Percentiles rank a stretch among this genome's conserved stretches.
Conservation (phyloP, 2,329 filamentous ascomycete species). For the Penicillium rolfsii region DNA sequence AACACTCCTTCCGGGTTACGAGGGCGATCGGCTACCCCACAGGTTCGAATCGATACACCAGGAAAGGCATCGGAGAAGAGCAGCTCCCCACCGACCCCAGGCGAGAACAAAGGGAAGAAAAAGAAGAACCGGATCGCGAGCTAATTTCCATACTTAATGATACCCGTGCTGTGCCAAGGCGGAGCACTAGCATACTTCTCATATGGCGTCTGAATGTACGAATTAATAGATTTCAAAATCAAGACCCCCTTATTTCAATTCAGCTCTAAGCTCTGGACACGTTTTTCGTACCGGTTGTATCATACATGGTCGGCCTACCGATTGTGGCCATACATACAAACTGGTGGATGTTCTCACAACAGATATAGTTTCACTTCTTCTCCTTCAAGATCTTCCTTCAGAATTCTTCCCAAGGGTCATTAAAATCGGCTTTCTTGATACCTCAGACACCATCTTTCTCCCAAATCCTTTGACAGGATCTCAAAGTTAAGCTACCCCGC, state of each 20-base stretch:
- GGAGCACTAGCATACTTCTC: neutral
- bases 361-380: too few species aligned
- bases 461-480: too few species aligned
- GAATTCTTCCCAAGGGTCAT: too few species aligned
- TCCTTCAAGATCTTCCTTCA: too few species aligned
- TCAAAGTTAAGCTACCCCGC: too few species aligned
- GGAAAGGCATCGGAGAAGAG: constrained; percentile 37
- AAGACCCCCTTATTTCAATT: neutral
- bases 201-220: neutral
- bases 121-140: constrained; percentile 41
- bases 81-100: constrained; percentile 38
- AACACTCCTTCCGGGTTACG: constrained; percentile 18
- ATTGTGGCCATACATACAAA: neutral
- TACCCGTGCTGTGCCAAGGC: constrained; percentile 25
- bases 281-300: neutral
- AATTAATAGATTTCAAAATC: neutral
- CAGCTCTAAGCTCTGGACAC: neutral
- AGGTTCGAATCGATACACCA: constrained; percentile 39
- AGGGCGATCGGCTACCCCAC: constrained; percentile 36
- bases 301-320: neutral
- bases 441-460: too few species aligned
- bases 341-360: too few species aligned
- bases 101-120: constrained; percentile 42
- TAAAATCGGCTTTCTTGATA: too few species aligned
- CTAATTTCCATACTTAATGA: constrained; percentile 29